Percentiles rank a stretch among this genome's conserved stretches.
Evolutionary conservation across 306 rosid species (phyloP).

Genomic region (Corylus avellana): DNA sequence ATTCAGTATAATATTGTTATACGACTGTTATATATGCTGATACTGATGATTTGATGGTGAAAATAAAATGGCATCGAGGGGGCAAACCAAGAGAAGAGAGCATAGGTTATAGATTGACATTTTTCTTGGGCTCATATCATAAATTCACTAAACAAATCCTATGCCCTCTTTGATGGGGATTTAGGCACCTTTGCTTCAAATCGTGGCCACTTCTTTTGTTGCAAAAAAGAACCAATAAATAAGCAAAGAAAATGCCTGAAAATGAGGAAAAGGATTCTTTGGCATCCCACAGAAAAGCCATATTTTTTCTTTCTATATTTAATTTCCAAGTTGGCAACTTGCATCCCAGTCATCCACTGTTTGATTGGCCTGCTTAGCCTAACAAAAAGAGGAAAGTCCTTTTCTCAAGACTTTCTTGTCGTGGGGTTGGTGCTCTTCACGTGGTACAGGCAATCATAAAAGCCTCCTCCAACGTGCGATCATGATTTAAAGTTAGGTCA

Average conservation of each 20-base stretch:
- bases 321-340: slow-evolving; percentile 58
- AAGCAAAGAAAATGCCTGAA: slow-evolving; percentile 24
- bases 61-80: too few species aligned
- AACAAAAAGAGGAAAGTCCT: slow-evolving; percentile 30
- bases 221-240: slow-evolving; percentile 11
- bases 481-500: slow-evolving; percentile 15
- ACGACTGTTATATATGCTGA: too few species aligned
- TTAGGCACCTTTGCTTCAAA: not conserved
- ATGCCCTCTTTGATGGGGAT: not conserved
- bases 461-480: slow-evolving; percentile 6
- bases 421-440: slow-evolving; percentile 45
- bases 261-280: slow-evolving; percentile 31
- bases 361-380: slow-evolving; percentile 26
- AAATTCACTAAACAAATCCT: too few species aligned
- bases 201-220: slow-evolving; percentile 2
- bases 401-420: slow-evolving; percentile 41
- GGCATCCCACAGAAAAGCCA: slow-evolving; percentile 15
- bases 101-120: too few species aligned
- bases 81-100: too few species aligned
- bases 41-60: too few species aligned
- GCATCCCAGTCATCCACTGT: slow-evolving; percentile 6
- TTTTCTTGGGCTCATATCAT: too few species aligned
- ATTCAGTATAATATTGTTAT: too few species aligned
- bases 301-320: not conserved
- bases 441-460: slow-evolving; percentile 27